Evolutionary conservation across 192 early-diverging fungal species (phyloP).

Genomic region (Coemansia nantahalensis): DNA sequence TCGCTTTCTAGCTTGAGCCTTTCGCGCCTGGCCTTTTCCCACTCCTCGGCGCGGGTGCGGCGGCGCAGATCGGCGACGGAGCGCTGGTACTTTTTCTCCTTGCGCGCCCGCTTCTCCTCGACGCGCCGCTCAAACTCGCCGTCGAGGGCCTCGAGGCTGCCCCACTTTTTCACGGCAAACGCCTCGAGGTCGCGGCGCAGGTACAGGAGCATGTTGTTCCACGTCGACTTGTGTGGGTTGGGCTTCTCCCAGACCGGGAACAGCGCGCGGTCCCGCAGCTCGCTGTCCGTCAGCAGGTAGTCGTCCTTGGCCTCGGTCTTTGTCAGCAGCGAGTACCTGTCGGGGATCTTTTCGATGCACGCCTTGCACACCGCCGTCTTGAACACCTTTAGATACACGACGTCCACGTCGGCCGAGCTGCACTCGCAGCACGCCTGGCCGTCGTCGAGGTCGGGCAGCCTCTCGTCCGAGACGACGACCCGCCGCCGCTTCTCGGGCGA

Average conservation of each 20-base stretch:
- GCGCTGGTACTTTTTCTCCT: constrained; percentile 80
- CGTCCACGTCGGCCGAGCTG: constrained; percentile 78
- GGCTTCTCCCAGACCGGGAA: constrained; percentile 85
- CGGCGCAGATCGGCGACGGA: constrained; percentile 75
- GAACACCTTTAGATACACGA: constrained; percentile 69
- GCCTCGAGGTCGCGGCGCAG: constrained; percentile 81
- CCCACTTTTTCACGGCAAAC: constrained; percentile 97
- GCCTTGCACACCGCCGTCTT: constrained; percentile 67
- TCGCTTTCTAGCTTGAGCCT: constrained; percentile 55
- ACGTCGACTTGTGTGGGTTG: constrained; percentile 94
- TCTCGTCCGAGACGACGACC: constrained; percentile 10
- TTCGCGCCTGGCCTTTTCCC: constrained; percentile 53
- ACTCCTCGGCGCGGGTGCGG: constrained; percentile 73
- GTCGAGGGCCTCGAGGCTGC: constrained; percentile 79
- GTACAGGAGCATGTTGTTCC: constrained; percentile 97
- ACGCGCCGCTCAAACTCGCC: constrained; percentile 79
- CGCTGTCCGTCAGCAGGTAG: constrained; percentile 94
- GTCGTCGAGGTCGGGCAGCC: constrained; percentile 32
- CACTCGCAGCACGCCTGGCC: constrained; percentile 83
- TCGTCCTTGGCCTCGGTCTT: constrained; percentile 96
- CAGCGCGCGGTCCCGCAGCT: constrained; percentile 74
- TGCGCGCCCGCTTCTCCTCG: constrained; percentile 72
- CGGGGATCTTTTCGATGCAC: constrained; percentile 73
- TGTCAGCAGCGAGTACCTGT: constrained; percentile 91
- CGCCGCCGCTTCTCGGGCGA: constrained; percentile 31